Percentiles rank a stretch among this genome's conserved stretches.
phyloP scores from a whole-genome alignment of 805 yeast genomes.

The Ogataea methanolica region DNA sequence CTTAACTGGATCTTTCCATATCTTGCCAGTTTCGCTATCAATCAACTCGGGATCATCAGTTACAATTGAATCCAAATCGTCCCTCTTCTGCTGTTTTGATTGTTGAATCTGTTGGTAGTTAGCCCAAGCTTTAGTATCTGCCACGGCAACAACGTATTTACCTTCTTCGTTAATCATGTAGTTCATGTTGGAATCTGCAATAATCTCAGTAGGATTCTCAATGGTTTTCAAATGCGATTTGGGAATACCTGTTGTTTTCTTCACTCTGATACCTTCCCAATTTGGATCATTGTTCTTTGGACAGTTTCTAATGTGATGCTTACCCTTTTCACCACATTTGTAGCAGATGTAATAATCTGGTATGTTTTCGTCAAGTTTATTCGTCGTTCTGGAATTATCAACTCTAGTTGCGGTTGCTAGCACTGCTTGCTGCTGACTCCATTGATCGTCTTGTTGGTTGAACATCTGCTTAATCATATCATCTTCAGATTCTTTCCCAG shows the following conservation, averaged over 20 bases:
- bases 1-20: conserved; percentile 67
- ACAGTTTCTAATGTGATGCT: conserved; percentile 93
- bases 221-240: conserved; percentile 84
- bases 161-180: conserved; percentile 93
- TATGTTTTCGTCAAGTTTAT: conserved; percentile 64
- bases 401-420: conserved; percentile 84
- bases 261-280: conserved; percentile 87
- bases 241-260: conserved; percentile 97
- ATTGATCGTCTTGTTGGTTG: conserved; percentile 86
- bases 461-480: conserved; percentile 89
- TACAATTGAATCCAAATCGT: conserved; percentile 22
- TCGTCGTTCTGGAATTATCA: conserved; percentile 22
- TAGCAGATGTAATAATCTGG: conserved; percentile 97
- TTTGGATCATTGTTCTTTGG: conserved; percentile 91
- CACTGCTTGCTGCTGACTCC: conserved; percentile 91
- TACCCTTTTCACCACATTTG: conserved; percentile 89
- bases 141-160: conserved; percentile 91
- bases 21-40: conserved; percentile 61
- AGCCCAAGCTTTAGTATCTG: conserved; percentile 89
- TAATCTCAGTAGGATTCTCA: conserved; percentile 63
- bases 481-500: conserved; percentile 52
- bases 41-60: conserved; percentile 57
- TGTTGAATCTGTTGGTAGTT: conserved; percentile 69
- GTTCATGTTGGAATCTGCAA: conserved; percentile 46
- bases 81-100: conserved; percentile 22